phyloP scores from a whole-genome alignment of 129 eudicot species.

The Apium graveolens region DNA sequence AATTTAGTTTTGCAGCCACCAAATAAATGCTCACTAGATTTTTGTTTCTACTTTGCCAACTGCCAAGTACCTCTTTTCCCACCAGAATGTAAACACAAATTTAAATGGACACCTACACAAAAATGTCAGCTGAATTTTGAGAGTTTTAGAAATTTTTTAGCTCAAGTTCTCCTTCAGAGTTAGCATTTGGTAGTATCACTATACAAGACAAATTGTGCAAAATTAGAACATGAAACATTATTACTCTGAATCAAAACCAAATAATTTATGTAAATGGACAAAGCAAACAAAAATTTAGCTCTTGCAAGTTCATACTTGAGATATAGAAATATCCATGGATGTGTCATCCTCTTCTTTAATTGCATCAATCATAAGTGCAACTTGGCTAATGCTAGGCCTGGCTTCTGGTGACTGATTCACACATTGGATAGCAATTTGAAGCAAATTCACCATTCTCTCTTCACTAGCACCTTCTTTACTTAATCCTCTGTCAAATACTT shows the following conservation, averaged over 20 bases:
- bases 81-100: no score
- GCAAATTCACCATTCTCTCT: slow-evolving; percentile 67
- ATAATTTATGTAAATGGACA: neutral
- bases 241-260: neutral
- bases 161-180: neutral
- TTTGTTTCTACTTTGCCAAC: no score
- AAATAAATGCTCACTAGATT: no score
- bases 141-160: neutral
- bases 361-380: slow-evolving; percentile 39
- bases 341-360: slow-evolving; percentile 62
- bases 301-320: slow-evolving; percentile 19
- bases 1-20: no score
- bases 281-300: neutral
- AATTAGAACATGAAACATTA: neutral
- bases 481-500: slow-evolving; percentile 55
- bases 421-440: slow-evolving; percentile 63
- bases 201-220: neutral
- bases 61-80: no score
- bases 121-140: neutral
- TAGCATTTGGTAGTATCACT: neutral
- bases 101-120: no score
- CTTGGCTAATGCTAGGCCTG: slow-evolving; percentile 53
- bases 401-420: slow-evolving; percentile 39
- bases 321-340: slow-evolving; percentile 47
- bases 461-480: slow-evolving; percentile 68